These are phyloP conservation scores for Penicillium lividum DNA, from an alignment of 495 filamentous ascomycete genomes.

Conservation along the genomic window DNA sequence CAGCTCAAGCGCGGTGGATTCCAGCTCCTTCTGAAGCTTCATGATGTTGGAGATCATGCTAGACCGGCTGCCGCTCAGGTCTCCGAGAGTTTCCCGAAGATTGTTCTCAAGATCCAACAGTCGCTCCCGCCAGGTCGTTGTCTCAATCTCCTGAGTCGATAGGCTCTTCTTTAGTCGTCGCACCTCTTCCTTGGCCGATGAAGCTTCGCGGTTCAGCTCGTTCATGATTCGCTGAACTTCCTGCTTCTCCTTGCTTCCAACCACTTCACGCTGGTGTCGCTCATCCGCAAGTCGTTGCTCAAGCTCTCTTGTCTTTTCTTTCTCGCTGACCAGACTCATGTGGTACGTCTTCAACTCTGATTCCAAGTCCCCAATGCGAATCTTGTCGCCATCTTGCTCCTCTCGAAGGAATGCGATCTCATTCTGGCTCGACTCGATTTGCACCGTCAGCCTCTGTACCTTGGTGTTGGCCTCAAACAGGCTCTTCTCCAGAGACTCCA, in stretches of 20 bases:
- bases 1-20: slow-evolving; percentile 77
- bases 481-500: slow-evolving; percentile 72
- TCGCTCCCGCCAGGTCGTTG: slow-evolving; percentile 82
- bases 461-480: slow-evolving; percentile 81
- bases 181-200: slow-evolving; percentile 82
- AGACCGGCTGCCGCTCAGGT: slow-evolving; percentile 83
- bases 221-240: slow-evolving; percentile 80
- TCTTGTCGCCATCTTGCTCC: slow-evolving; percentile 97
- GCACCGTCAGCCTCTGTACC: slow-evolving; percentile 79
- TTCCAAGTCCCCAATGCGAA: slow-evolving; percentile 92
- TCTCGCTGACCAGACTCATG: slow-evolving; percentile 73
- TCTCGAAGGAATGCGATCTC: slow-evolving; percentile 95
- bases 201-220: slow-evolving; percentile 80
- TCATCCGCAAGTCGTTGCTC: slow-evolving; percentile 77
- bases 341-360: slow-evolving; percentile 73
- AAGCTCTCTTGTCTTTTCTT: slow-evolving; percentile 74
- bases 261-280: slow-evolving; percentile 80
- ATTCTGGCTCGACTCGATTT: slow-evolving; percentile 86
- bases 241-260: slow-evolving; percentile 84
- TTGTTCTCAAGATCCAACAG: slow-evolving; percentile 87
- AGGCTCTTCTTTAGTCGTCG: slow-evolving; percentile 76
- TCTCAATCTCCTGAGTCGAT: slow-evolving; percentile 82
- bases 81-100: slow-evolving; percentile 78
- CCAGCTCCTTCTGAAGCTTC: slow-evolving; percentile 84
- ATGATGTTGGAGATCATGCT: slow-evolving; percentile 83